Base-by-base conservation (phyloP, 257 asterid genomes). In the Rauvolfia tetraphylla region DNA sequence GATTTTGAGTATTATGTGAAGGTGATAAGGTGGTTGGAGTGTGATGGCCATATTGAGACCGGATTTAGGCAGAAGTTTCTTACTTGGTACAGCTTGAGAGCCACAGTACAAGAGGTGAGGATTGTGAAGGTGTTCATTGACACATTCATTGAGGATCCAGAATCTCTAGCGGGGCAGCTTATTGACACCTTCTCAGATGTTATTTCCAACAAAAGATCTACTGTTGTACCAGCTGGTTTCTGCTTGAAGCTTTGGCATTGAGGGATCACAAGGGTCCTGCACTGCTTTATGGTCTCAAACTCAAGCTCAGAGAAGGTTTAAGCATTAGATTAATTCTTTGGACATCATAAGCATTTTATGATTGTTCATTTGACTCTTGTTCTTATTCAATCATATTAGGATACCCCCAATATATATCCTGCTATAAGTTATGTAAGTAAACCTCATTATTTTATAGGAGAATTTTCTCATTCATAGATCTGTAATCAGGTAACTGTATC, bases 31-130 rank as follows among this genome's bases (percentile, higher is more conserved):
- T 79, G 92, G 88, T 84, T 95, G 86, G 98, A 95, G 70, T 92
- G 98, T 34, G 92, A 88, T 17, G 96, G 95, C 4, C 92, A 89
- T 75, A 83, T 95, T 6, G 97, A 91, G 39, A 79, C 87, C 1
- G 33, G 76, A 17, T 95, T 95, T 49, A 79, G 98, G 74, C 92
- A 88, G 86, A 92, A 92, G 63, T 95, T 95, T 81, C 81, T 95
- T 87, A 95, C 98, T 0, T 95, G 98, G 98, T 95, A 95, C 85
- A 88, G 97, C 85, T 70, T 95, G 87, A 88, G 95, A 76, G 98
- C 98, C 15, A 81, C 88, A 0, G 76, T 89, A n/a, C 91, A 85
- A 76, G 93, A 92, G 81, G 88, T 86, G 23, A 77, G 93, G 51
- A 68, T 95, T n/a, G 96, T 92, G 72, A 91, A 85, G 72, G 97